These are phyloP conservation scores for Hymenoscyphus salicellus DNA, from an alignment of 2,329 filamentous ascomycete genomes.

Conservation along the genomic window DNA sequence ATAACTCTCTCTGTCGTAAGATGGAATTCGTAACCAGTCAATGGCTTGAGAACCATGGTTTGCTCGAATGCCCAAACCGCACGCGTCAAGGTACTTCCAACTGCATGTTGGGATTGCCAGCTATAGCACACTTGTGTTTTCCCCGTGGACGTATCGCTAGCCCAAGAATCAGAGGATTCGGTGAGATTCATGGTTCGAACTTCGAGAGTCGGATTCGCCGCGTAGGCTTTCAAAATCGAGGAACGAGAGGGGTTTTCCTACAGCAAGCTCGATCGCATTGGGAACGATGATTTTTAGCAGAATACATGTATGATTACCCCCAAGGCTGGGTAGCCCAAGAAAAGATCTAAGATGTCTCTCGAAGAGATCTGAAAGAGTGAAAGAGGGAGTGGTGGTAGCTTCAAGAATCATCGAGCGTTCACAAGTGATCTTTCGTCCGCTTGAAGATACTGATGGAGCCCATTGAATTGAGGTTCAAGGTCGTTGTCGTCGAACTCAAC, in stretches of 20 bases:
- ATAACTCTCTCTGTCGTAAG: no score
- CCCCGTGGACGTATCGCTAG: neutral
- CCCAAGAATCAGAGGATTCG: neutral
- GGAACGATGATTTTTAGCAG: neutral
- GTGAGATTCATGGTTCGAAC: neutral
- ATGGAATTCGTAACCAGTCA: no score
- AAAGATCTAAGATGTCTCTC: no score
- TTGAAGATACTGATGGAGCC: no score
- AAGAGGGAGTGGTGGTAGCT: neutral
- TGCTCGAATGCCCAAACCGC: neutral
- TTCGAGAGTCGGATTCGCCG: neutral
- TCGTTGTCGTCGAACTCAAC: no score
- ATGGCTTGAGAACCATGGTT: no score
- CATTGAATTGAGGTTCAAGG: no score
- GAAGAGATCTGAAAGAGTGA: no score
- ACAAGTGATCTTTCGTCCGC: neutral
- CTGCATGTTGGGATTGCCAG: neutral
- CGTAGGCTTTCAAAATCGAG: neutral
- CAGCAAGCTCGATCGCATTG: neutral
- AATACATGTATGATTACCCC: no score
- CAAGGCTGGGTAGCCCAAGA: no score
- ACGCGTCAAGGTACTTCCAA: neutral
- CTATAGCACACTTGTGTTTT: neutral
- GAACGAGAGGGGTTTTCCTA: neutral
- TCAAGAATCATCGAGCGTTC: neutral